Conservation (phyloP, 768 basidiomycete species). For the Sarcomyxa edulis region DNA sequence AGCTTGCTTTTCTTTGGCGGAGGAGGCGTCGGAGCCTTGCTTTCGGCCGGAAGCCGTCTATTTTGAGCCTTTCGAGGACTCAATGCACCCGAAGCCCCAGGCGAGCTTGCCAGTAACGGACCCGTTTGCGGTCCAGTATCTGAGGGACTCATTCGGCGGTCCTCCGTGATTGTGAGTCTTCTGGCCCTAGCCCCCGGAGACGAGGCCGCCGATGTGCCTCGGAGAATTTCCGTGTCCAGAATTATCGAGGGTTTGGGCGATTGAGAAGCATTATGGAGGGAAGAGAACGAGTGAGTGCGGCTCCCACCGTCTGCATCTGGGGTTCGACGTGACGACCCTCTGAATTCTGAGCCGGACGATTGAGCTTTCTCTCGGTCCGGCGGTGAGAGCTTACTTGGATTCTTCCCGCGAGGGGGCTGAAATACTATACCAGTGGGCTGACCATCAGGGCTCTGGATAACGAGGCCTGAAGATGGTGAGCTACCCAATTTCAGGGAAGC, state of each 20-base stretch:
- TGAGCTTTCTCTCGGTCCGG: slow-evolving; percentile 47
- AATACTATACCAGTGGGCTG: slow-evolving; percentile 96
- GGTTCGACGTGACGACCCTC: slow-evolving; percentile 11
- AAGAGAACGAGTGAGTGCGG: slow-evolving; percentile 21
- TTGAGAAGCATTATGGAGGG: slow-evolving; percentile 23
- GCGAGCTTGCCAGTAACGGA: slow-evolving; percentile 11
- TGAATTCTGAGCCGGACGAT: slow-evolving; percentile 23
- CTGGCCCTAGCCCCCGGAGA: slow-evolving; percentile 2
- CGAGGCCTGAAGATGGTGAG: slow-evolving; percentile 78
- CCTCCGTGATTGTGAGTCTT: slow-evolving; percentile 4
- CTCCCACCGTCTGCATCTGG: slow-evolving; percentile 6
- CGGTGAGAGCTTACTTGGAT: slow-evolving; percentile 23
- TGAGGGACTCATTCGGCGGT: neutral
- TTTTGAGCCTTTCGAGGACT: slow-evolving; percentile 9
- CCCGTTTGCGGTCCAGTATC: slow-evolving; percentile 5
- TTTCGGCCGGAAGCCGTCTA: slow-evolving; percentile 18
- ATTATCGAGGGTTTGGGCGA: slow-evolving; percentile 10
- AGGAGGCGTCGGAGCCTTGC: slow-evolving; percentile 21
- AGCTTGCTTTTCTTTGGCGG: slow-evolving; percentile 48
- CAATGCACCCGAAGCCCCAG: no score
- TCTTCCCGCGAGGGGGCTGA: slow-evolving; percentile 60
- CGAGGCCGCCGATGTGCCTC: slow-evolving; percentile 4
- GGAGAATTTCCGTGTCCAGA: slow-evolving; percentile 2
- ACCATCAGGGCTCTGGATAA: slow-evolving; percentile 91
- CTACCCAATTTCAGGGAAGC: slow-evolving; percentile 67